phyloP scores from a whole-genome alignment of 2,329 filamentous ascomycete genomes.

The Colletotrichum costaricense region DNA sequence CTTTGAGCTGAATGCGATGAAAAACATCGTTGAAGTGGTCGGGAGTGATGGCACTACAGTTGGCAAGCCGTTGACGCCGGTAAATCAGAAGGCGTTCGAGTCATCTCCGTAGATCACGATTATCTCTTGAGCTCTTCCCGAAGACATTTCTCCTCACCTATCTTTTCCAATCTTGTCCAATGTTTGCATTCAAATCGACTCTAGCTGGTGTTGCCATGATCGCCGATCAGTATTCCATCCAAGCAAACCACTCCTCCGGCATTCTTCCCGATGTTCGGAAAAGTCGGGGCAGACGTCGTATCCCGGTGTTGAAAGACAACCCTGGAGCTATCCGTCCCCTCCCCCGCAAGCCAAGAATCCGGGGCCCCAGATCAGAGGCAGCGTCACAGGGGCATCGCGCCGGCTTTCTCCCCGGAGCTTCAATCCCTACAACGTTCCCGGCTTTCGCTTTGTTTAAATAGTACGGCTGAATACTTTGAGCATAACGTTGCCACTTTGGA shows the following conservation, averaged over 20 bases:
- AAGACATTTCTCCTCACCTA: background rate
- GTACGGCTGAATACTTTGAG: background rate
- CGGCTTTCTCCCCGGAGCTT: constrained; percentile 20
- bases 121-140: background rate
- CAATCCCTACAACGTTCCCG: background rate
- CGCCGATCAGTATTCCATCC: background rate
- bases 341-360: constrained; percentile 26
- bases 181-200: background rate
- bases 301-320: background rate
- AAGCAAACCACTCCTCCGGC: background rate
- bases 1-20: constrained; percentile 51
- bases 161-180: background rate
- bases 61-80: constrained; percentile 38
- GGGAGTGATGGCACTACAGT: constrained; percentile 36
- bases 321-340: background rate
- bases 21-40: constrained; percentile 46
- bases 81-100: constrained; percentile 24
- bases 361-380: constrained; percentile 14
- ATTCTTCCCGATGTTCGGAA: constrained; percentile 6
- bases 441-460: background rate
- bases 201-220: background rate
- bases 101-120: background rate
- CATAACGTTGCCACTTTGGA: background rate
- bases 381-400: background rate
- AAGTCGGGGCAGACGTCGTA: background rate